Percentiles rank a stretch among this genome's conserved stretches.
These are phyloP conservation scores for Aspergillus sparsus DNA, from an alignment of 495 filamentous ascomycete species.

Conservation along the genomic window DNA sequence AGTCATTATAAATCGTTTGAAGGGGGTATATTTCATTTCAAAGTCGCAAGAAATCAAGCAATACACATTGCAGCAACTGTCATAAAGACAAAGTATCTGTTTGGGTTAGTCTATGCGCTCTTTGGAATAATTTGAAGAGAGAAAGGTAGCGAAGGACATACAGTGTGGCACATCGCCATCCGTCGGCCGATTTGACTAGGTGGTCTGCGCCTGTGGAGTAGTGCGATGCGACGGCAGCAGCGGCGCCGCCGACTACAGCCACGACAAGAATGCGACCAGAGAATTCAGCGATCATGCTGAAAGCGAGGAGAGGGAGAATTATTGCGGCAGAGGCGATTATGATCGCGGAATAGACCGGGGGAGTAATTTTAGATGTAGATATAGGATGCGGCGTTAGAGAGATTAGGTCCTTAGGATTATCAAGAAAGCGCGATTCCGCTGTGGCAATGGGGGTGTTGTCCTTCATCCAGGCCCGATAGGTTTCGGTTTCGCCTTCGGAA, in stretches of 20 bases:
- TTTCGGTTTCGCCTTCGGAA: constrained; percentile 55
- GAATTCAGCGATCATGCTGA: constrained; percentile 53
- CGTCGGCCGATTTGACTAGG: constrained; percentile 41
- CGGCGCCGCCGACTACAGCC: constrained; percentile 40
- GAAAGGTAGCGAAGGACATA: constrained; percentile 24
- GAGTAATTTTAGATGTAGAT: constrained; percentile 21
- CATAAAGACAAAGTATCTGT: constrained; percentile 50
- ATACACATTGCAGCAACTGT: constrained; percentile 44
- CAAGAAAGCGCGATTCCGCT: constrained; percentile 68
- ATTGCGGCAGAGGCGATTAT: constrained; percentile 56
- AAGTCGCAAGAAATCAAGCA: constrained; percentile 20
- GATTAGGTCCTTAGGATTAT: constrained; percentile 65
- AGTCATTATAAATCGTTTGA: constrained; percentile 4
- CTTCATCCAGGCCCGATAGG: constrained; percentile 68
- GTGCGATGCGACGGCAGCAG: constrained; percentile 40
- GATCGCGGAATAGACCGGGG: constrained; percentile 47
- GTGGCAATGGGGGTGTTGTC: constrained; percentile 61
- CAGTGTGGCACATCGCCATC: constrained; percentile 44
- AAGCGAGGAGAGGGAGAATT: constrained; percentile 61
- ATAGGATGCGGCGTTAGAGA: constrained; percentile 44
- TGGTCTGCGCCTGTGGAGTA: constrained; percentile 40
- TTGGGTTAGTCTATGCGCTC: constrained; percentile 6
- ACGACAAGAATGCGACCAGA: constrained; percentile 56
- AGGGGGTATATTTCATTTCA: constrained; percentile 7
- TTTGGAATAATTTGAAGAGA: background rate